Evolutionary conservation across 495 filamentous ascomycete genomes (phyloP), one percentile per base, ranked within the genome.

Genomic region (Aspergillus biplanus): DNA sequence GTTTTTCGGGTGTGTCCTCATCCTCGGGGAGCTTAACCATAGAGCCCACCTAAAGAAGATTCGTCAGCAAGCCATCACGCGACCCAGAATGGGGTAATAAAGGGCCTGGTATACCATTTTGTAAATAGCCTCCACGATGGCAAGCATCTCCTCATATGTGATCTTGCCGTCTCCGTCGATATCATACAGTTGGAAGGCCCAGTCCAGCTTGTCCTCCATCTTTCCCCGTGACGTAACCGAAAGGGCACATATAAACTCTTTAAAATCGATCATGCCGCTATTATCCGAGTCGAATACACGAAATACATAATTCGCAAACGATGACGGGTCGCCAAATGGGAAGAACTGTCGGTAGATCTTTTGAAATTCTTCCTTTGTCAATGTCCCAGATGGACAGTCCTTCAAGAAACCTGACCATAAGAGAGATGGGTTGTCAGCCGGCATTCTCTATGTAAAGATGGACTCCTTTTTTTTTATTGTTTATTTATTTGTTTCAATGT

Each of bases 291-390:
- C 95, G 77, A 99, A 99, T 11, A 99, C 95, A 68, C 97, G 97
- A 81, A 99, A 99, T 42, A 99, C 96, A 75, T 99, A 97, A 79
- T 99, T 93, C 67, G 95, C 95, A 70, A 99, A 99, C 0, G 90
- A 92, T 0, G 92, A 94, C 2, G 95, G 95, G 73, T 99, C 95
- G 60, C 95, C 95, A 72, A 98, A 99, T 27, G 95, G 95, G 72
- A 99, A 99, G 86, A 99, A 99, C 78, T 98, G 95, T 57, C 93
- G 91, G 76, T 99, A 99, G 69, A 99, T 98, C 78, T 98, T 97
- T 80, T 98, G 95, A 77, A 99, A 99, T 72, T 99, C 95, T 68
- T 94, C 88, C 76, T 98, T 99, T 61, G 92, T 96, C 75, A 99
- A 87, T 81, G 91, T 97, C 71, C 95, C 95, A 8, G 91, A 91